A percentile compares a stretch with the other conserved stretches of the same genome.
phyloP scores from a whole-genome alignment of 2,329 filamentous ascomycete genomes.

The Polytolypa hystricis region DNA sequence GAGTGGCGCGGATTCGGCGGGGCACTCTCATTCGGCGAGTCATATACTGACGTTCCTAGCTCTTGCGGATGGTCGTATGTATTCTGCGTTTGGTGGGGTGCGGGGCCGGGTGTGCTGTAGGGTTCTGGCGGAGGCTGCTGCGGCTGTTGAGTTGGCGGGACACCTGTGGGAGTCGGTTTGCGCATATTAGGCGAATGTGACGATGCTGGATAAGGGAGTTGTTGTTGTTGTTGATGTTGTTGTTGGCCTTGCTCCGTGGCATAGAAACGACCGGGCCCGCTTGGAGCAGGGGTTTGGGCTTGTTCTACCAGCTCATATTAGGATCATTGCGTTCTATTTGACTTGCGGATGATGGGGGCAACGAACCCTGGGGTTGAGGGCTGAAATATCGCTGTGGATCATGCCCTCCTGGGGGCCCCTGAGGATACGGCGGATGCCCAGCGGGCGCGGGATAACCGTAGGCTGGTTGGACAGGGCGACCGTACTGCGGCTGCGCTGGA shows the following conservation, averaged over 20 bases:
- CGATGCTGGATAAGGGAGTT: slow-evolving; percentile 28
- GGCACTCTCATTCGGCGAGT: slow-evolving; percentile 51
- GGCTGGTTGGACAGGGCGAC: slow-evolving; percentile 18
- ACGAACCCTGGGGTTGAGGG: slow-evolving; percentile 36
- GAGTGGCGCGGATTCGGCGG: slow-evolving; percentile 21
- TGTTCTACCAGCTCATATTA: too few species aligned
- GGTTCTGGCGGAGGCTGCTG: slow-evolving; percentile 42
- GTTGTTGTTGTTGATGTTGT: slow-evolving; percentile 32
- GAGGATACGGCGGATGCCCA: slow-evolving; percentile 24
- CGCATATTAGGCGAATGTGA: slow-evolving; percentile 33
- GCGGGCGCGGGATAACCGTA: slow-evolving; percentile 27
- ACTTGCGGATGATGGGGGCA: slow-evolving; percentile 4
- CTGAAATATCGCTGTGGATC: slow-evolving; percentile 61
- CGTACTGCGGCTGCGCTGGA: slow-evolving; percentile 55
- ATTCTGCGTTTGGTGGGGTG: slow-evolving; percentile 48
- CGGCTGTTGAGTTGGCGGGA: slow-evolving; percentile 25
- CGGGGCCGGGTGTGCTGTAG: slow-evolving; percentile 26
- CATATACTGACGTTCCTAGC: slow-evolving; percentile 65
- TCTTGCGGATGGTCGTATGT: slow-evolving; percentile 65
- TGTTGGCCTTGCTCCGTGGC: slow-evolving; percentile 44
- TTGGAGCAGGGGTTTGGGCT: slow-evolving; percentile 31
- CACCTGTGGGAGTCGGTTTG: slow-evolving; percentile 23
- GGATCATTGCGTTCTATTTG: neutral
- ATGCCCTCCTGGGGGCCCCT: slow-evolving; percentile 33
- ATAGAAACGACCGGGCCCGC: slow-evolving; percentile 53